These are phyloP conservation scores for Platanus orientalis DNA, from an alignment of 164 flowering plant species.

Conservation along the genomic window DNA sequence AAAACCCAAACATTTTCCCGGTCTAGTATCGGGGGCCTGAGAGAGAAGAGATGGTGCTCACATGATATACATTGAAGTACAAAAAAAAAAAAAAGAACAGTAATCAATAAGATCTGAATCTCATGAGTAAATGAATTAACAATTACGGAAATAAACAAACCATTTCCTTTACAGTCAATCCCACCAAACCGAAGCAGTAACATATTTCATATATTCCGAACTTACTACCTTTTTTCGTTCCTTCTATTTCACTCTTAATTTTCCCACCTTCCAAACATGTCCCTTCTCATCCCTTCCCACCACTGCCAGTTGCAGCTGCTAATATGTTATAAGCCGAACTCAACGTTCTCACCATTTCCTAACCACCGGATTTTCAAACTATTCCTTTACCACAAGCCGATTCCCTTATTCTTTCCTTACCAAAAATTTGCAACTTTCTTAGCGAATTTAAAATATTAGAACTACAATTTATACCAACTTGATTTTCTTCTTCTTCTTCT, in stretches of 20 bases:
- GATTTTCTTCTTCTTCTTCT: slow-evolving; percentile 13
- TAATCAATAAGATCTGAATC: too few relatives aligned
- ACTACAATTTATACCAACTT: neutral
- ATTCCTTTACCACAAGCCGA: slow-evolving; percentile 31
- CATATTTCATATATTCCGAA: slow-evolving; percentile 6
- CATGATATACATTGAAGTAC: too few relatives aligned
- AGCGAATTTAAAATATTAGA: neutral
- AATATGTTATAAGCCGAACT: slow-evolving; percentile 1
- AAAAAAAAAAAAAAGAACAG: too few relatives aligned
- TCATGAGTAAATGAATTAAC: too few relatives aligned
- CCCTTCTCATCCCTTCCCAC: slow-evolving; percentile 14
- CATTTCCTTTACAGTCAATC: too few relatives aligned
- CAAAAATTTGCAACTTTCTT: slow-evolving; percentile 7
- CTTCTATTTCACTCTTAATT: neutral
- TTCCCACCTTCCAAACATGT: slow-evolving; percentile 3
- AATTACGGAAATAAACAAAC: too few relatives aligned
- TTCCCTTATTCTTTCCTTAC: slow-evolving; percentile 35
- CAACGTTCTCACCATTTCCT: slow-evolving; percentile 37
- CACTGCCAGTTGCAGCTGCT: neutral
- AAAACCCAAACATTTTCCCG: too few relatives aligned
- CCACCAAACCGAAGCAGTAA: too few relatives aligned
- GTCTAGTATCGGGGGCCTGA: too few relatives aligned
- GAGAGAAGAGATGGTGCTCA: too few relatives aligned
- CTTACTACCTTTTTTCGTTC: slow-evolving; percentile 1
- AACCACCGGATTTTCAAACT: slow-evolving; percentile 61